phyloP scores from a whole-genome alignment of 2,329 filamentous ascomycete genomes.

The Colletotrichum truncatum region DNA sequence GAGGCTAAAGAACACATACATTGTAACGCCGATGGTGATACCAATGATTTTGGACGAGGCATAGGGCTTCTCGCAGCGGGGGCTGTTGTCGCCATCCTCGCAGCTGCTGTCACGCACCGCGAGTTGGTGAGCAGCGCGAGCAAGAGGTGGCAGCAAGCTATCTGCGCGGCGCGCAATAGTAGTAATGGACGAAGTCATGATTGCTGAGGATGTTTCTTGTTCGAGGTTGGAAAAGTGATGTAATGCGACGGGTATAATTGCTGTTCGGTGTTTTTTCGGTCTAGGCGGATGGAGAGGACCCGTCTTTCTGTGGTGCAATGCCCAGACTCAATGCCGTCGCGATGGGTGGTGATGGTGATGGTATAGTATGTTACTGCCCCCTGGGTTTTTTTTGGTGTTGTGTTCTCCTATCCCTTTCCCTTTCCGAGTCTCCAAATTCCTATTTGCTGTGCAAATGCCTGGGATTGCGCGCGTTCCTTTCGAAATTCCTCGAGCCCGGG shows the following conservation, averaged over 20 bases:
- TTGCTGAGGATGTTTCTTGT: background rate
- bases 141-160: constrained; percentile 14
- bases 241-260: background rate
- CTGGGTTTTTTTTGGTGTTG: background rate
- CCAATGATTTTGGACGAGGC: constrained; percentile 19
- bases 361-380: background rate
- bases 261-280: background rate
- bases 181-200: background rate
- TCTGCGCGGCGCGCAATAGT: background rate
- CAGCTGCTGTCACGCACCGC: constrained; percentile 15
- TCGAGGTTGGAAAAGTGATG: background rate
- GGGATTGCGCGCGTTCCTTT: background rate
- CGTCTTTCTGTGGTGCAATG: background rate
- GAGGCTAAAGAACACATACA: background rate
- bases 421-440: no score
- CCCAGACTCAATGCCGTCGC: background rate
- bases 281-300: background rate
- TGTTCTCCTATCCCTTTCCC: no score
- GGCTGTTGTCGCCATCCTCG: constrained; percentile 1
- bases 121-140: background rate
- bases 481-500: constrained; percentile 2
- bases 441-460: no score
- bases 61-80: constrained; percentile 22
- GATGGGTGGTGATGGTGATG: background rate
- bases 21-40: constrained; percentile 19